These are phyloP conservation scores for Plasmodium falciparum DNA, from an alignment of 169 alveolate genomes.

Conservation along the genomic window DNA sequence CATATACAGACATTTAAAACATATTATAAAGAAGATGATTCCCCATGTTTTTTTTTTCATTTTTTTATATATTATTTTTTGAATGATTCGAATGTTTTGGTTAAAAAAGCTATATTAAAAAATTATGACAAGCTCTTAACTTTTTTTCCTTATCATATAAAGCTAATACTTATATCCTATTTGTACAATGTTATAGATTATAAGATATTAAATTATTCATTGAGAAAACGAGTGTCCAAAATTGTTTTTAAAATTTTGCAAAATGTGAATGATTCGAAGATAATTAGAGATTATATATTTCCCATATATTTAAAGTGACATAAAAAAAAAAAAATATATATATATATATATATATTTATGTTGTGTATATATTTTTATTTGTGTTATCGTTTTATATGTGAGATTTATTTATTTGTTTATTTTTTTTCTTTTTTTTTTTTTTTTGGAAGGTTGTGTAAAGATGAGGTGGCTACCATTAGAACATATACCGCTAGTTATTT, in stretches of 20 bases:
- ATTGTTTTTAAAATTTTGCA: conserved; percentile 22
- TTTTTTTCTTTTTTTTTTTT: neutral
- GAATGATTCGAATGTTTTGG: conserved; percentile 68
- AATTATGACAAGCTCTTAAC: conserved; percentile 42
- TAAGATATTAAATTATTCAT: conserved; percentile 62
- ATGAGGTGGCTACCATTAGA: conserved; percentile 59
- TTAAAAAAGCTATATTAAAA: conserved; percentile 66
- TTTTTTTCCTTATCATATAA: conserved; percentile 26
- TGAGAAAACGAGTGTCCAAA: conserved; percentile 58
- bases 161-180: conserved; percentile 31
- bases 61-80: conserved; percentile 64
- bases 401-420: neutral
- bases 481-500: conserved; percentile 52
- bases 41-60: conserved; percentile 55
- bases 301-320: conserved; percentile 44
- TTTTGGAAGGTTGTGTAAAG: conserved; percentile 60
- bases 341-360: neutral
- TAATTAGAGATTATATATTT: conserved; percentile 29
- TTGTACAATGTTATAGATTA: conserved; percentile 25
- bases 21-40: conserved; percentile 45
- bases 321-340: too few relatives aligned
- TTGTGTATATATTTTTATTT: neutral
- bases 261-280: conserved; percentile 4
- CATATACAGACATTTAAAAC: conserved; percentile 47
- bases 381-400: too few relatives aligned